A percentile compares a stretch with the other conserved stretches of the same genome.
phyloP scores from a whole-genome alignment of 2,329 filamentous ascomycete genomes.

The Zymoseptoria brevis region DNA sequence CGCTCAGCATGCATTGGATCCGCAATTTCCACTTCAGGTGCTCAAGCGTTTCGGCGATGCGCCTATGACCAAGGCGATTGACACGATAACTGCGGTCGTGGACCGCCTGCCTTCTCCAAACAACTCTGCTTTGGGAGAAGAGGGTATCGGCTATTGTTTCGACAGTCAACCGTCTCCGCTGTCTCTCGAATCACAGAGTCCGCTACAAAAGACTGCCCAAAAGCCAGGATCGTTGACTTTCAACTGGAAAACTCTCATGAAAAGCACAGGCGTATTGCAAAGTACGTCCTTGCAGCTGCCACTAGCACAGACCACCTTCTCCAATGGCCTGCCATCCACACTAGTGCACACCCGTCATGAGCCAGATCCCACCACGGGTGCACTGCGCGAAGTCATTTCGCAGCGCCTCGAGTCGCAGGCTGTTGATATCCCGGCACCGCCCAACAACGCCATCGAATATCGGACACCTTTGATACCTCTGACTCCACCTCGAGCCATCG shows the following conservation, averaged over 20 bases:
- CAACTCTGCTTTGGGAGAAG: conserved; percentile 10
- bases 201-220: conserved; percentile 14
- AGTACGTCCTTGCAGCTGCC: conserved; percentile 43
- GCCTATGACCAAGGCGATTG: conserved; percentile 10
- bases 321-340: conserved; percentile 57
- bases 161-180: conserved; percentile 2
- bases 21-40: conserved; percentile 13
- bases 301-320: conserved; percentile 70
- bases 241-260: background rate
- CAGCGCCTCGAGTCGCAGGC: conserved; percentile 17
- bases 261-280: background rate
- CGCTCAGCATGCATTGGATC: conserved; percentile 19
- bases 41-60: conserved; percentile 10
- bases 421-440: conserved; percentile 7
- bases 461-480: conserved; percentile 42
- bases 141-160: conserved; percentile 27
- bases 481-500: conserved; percentile 55
- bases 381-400: conserved; percentile 6
- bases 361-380: conserved; percentile 11
- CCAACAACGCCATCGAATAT: background rate
- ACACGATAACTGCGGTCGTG: conserved; percentile 25
- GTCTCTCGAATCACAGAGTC: conserved; percentile 4
- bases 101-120: conserved; percentile 20
- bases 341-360: conserved; percentile 32
- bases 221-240: conserved; percentile 26